Evolutionary conservation across 169 alveolate genomes (phyloP).

Genomic region (Besnoitia besnoiti): DNA sequence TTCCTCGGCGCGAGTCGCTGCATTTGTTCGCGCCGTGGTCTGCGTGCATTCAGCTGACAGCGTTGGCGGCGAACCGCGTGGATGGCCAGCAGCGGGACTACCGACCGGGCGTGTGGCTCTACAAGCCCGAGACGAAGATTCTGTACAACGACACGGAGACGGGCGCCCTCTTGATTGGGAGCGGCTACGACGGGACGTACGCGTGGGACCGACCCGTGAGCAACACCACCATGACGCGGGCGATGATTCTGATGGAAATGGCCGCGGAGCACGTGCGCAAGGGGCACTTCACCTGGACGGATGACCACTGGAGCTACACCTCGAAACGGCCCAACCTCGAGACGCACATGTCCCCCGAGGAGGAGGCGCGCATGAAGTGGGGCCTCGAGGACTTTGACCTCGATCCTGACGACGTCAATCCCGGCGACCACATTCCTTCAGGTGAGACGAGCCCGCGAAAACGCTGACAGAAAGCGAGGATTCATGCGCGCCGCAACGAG

Average conservation of each 20-base stretch:
- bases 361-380: constrained; percentile 60
- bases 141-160: constrained; percentile 72
- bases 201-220: constrained; percentile 68
- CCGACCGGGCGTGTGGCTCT: constrained; percentile 73
- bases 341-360: constrained; percentile 61
- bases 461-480: too few relatives aligned
- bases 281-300: constrained; percentile 59
- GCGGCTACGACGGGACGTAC: constrained; percentile 73
- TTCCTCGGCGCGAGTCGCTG: background rate
- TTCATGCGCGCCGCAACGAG: too few relatives aligned
- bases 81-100: constrained; percentile 63
- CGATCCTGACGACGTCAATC: background rate
- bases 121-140: constrained; percentile 71
- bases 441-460: too few relatives aligned
- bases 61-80: constrained; percentile 65
- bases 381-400: background rate
- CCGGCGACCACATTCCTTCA: background rate
- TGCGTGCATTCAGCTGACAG: constrained; percentile 20
- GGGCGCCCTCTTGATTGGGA: constrained; percentile 70
- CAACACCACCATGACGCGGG: constrained; percentile 62
- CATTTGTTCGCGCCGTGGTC: background rate
- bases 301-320: constrained; percentile 61
- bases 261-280: constrained; percentile 70
- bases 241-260: constrained; percentile 75
- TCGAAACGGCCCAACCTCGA: constrained; percentile 42